A percentile compares a stretch with the other conserved stretches of the same genome.
These are phyloP conservation scores for Candida silvatica DNA, from an alignment of 805 yeast genomes.

Conservation along the genomic window DNA sequence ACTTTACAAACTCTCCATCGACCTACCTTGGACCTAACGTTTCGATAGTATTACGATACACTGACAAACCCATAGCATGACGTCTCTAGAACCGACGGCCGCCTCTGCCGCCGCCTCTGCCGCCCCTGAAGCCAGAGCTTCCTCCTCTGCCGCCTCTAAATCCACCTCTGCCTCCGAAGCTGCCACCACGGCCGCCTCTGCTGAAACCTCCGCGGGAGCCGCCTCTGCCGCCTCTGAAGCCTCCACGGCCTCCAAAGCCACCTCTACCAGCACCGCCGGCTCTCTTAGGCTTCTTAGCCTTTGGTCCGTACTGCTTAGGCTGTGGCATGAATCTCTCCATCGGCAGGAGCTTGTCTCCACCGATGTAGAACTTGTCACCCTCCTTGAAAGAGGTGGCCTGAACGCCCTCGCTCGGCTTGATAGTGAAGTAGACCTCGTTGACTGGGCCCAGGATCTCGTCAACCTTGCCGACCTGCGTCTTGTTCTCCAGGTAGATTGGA, in stretches of 20 bases:
- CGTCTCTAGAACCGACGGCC: no score
- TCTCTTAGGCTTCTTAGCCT: constrained; percentile 64
- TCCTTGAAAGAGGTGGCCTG: constrained; percentile 88
- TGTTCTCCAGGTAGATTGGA: constrained; percentile 93
- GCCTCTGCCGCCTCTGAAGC: constrained; percentile 35
- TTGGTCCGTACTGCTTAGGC: constrained; percentile 83
- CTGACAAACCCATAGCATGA: background rate
- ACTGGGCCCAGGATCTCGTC: constrained; percentile 97
- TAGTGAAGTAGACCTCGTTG: constrained; percentile 96
- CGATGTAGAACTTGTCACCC: constrained; percentile 94
- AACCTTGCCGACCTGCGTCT: constrained; percentile 92
- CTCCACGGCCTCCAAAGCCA: constrained; percentile 32
- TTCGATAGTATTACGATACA: background rate
- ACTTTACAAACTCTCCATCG: no score
- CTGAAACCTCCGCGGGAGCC: constrained; percentile 29
- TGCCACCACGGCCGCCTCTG: constrained; percentile 36
- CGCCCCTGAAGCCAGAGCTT: constrained; percentile 8
- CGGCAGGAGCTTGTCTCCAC: constrained; percentile 91
- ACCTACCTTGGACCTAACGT: no score
- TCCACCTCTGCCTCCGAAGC: constrained; percentile 39
- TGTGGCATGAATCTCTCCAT: constrained; percentile 95
- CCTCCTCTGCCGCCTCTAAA: constrained; percentile 16
- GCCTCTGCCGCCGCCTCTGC: constrained; percentile 1
- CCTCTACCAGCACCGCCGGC: constrained; percentile 39
- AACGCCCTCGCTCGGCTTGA: constrained; percentile 94